Percentiles rank a stretch among this genome's conserved stretches.
Conservation (phyloP, 805 yeast species). For the Nakazawaea ernobii region DNA sequence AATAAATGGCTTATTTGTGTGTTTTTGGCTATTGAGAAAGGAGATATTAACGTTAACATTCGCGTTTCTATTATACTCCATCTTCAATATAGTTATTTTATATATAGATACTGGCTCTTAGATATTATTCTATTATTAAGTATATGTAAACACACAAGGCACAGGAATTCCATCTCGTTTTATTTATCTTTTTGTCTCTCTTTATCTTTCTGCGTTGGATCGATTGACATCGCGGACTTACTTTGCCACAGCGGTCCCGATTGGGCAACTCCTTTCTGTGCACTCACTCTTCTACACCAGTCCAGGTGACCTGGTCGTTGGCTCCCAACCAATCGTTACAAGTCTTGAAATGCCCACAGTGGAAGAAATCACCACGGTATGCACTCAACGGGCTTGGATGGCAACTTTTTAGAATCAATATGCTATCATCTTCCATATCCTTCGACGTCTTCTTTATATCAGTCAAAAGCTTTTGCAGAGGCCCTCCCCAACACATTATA, state of each 20-base stretch:
- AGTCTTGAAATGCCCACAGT: constrained; percentile 63
- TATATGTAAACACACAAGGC: too few relatives aligned
- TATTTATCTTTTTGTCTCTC: not conserved
- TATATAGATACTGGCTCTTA: too few relatives aligned
- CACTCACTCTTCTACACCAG: too few relatives aligned
- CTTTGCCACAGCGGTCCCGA: not conserved
- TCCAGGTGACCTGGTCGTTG: constrained; percentile 17
- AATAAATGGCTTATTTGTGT: constrained; percentile 4
- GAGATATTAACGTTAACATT: constrained; percentile 10
- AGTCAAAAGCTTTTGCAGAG: constrained; percentile 33
- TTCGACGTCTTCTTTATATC: constrained; percentile 18
- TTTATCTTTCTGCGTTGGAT: too few relatives aligned
- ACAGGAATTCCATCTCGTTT: not conserved
- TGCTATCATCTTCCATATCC: constrained; percentile 26
- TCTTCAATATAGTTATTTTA: not conserved
- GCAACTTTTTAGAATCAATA: constrained; percentile 58
- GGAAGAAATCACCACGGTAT: constrained; percentile 69
- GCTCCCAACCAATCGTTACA: constrained; percentile 74
- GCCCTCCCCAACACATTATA: constrained; percentile 57
- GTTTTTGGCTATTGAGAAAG: constrained; percentile 2
- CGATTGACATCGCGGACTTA: not conserved
- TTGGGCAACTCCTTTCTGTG: too few relatives aligned
- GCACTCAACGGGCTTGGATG: constrained; percentile 98
- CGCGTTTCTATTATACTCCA: constrained; percentile 11
- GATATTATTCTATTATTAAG: too few relatives aligned